Evolutionary conservation across 306 rosid genomes (phyloP).

Genomic region (Myrica gale): DNA sequence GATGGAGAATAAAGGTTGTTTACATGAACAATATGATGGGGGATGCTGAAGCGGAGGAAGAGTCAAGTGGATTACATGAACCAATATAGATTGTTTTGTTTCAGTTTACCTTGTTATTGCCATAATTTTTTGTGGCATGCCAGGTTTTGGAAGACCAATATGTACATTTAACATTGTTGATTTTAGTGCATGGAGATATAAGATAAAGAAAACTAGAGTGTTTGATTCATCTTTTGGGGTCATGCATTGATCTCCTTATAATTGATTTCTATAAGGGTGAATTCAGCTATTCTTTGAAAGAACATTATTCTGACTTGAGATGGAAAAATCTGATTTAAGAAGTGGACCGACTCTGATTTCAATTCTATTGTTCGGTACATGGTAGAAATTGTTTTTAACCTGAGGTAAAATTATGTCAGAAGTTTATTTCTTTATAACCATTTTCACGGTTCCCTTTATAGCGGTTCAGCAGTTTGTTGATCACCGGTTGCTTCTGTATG

Average conservation of each 20-base stretch:
- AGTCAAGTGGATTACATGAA: background rate
- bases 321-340: background rate
- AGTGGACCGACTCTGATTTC: background rate
- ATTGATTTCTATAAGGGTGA: background rate
- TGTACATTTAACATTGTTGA: background rate
- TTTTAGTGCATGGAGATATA: background rate
- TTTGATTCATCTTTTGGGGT: slow-evolving; percentile 1
- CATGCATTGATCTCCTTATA: background rate
- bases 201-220: background rate
- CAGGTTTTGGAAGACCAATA: background rate
- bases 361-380: background rate
- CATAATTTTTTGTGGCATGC: background rate
- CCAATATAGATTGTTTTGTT: background rate
- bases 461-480: slow-evolving; percentile 9
- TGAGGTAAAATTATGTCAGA: too few species aligned
- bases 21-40: background rate
- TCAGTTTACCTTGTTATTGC: background rate
- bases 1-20: slow-evolving; percentile 45
- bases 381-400: too few species aligned
- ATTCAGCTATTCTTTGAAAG: background rate
- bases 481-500: too few species aligned
- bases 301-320: background rate
- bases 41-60: background rate
- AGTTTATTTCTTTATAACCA: too few species aligned
- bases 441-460: too few species aligned